Evolutionary conservation across 164 flowering plant species (phyloP), one percentile per base, ranked within the genome.

Genomic region (Liriodendron chinense): DNA sequence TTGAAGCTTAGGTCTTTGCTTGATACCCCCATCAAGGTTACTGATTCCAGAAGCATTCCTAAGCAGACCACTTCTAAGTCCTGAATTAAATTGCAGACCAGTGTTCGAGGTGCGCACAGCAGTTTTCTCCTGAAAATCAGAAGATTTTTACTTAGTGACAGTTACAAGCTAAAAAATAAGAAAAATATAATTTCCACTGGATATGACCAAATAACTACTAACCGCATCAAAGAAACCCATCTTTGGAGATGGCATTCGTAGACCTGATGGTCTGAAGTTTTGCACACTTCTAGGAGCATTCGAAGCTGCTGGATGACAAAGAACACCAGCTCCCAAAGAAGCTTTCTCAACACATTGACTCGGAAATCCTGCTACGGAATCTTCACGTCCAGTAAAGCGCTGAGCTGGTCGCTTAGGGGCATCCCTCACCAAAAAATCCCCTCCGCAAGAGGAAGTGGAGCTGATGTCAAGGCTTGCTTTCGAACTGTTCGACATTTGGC

Each of bases 201-300:
- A 26, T 1, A 59, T 8, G 47, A 69, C 2, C 28, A 68, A 68
- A 53, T 21, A 34, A 71, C 49, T 70, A 88, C 94, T 87, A 9
- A 90, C 96, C 91, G 90, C 97, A 81, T 96, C 99, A 84, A 96
- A 96, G 81, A 89, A 96, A 25, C 98, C 99, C 77, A 90, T 87
- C 80, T 94, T 94, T 16, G 97, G 97, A 34, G 98, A 92, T 73
- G 98, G 98, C 89, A 89, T 76, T 73, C 98, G 85, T 49, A 96
- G 90, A 48, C 98, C 97, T 2, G 99, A 82, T 26, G 96, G 97
- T 81, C 86, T 91, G 56, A 70, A 72, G 73, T 18, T 66, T 68
- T 64, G 34, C 18, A 20, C 49, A 59, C 64, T 76, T 68, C 67
- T 77, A 28, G 77, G 47, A 66, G 50, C 75, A 62, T 68, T 48